phyloP scores from a whole-genome alignment of 2,329 filamentous ascomycete genomes.

The Phialocephala sp. region DNA sequence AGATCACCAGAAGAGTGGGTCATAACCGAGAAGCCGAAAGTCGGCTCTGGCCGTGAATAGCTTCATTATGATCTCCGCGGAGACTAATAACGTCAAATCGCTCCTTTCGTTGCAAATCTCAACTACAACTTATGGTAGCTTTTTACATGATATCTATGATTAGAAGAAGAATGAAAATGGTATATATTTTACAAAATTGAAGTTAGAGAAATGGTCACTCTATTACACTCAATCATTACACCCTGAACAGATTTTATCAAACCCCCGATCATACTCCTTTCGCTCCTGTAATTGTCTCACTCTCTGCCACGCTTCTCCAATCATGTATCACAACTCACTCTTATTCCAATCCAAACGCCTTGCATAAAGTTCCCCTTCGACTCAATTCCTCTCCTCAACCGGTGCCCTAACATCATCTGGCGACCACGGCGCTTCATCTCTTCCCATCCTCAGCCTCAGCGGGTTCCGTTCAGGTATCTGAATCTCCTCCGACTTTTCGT shows the following conservation, averaged over 20 bases:
- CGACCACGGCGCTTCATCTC: not conserved
- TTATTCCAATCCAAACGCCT: conserved; percentile 2
- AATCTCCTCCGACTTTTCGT: not conserved
- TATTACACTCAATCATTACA: too few species aligned
- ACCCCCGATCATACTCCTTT: too few species aligned
- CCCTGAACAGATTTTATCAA: too few species aligned
- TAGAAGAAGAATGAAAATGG: too few species aligned
- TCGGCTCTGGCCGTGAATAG: not conserved
- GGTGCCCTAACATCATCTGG: not conserved
- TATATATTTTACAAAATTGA: too few species aligned
- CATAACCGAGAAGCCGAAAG: not conserved
- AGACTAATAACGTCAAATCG: not conserved
- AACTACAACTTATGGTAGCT: not conserved
- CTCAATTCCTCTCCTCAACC: not conserved
- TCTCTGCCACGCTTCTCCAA: too few species aligned
- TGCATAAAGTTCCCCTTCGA: not conserved
- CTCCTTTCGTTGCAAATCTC: not conserved
- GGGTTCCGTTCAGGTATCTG: not conserved
- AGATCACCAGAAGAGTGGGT: not conserved
- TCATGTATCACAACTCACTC: too few species aligned
- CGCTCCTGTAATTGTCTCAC: too few species aligned
- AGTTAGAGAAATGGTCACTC: too few species aligned
- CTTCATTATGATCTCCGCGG: not conserved
- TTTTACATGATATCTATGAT: too few species aligned
- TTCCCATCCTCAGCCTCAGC: not conserved